Conservation (phyloP, 305 asterid genomes). For the Petunia hybrid region DNA sequence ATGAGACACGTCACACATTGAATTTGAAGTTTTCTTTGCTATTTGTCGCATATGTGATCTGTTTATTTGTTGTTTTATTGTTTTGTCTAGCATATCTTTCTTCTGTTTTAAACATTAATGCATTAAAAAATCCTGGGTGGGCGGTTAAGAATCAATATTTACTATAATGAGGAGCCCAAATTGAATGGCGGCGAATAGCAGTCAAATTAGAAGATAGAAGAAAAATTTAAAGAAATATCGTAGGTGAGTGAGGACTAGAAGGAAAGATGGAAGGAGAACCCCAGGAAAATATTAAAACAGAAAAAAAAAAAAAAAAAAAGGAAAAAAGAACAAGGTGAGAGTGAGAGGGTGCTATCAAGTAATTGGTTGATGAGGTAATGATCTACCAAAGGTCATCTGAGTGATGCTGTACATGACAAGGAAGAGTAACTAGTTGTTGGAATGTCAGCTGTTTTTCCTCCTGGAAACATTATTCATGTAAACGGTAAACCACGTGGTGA, state of each 20-base stretch:
- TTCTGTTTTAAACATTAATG: background rate
- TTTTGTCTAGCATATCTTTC: background rate
- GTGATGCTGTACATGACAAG: background rate
- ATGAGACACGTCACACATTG: background rate
- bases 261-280: background rate
- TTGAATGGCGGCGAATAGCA: background rate
- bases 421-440: background rate
- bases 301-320: background rate
- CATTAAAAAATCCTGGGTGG: background rate
- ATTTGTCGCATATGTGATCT: background rate
- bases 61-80: background rate
- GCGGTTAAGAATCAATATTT: background rate
- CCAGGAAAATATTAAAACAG: background rate
- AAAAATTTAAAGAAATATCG: background rate
- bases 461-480: background rate
- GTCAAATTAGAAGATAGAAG: background rate
- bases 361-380: constrained; percentile 27
- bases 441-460: background rate
- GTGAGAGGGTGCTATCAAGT: background rate
- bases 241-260: background rate
- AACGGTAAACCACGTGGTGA: background rate
- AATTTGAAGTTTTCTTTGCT: background rate
- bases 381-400: background rate
- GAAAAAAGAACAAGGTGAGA: background rate
- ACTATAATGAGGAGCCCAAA: background rate